phyloP scores from a whole-genome alignment of 257 asterid species.

The Forsythia suspensa region DNA sequence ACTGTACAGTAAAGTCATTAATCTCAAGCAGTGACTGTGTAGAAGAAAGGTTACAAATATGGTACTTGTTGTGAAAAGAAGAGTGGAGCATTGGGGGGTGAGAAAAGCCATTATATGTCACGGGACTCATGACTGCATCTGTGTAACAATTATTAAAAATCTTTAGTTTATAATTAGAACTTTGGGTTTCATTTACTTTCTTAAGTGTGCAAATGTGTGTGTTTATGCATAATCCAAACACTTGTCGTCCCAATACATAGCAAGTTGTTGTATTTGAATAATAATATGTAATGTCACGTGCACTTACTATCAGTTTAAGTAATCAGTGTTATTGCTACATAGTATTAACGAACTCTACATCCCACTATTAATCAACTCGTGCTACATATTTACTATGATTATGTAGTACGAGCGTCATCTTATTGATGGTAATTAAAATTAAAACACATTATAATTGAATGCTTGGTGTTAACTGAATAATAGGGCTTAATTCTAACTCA shows the following conservation, averaged over 20 bases:
- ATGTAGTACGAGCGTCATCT: too few species aligned
- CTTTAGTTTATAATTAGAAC: slow-evolving; percentile 4
- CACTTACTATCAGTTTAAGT: too few species aligned
- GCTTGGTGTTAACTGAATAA: neutral
- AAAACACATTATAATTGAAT: too few species aligned
- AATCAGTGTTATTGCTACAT: too few species aligned
- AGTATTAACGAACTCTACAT: too few species aligned
- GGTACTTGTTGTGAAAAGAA: slow-evolving; percentile 21
- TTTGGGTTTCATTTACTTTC: neutral
- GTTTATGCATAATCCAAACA: neutral
- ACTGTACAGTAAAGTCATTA: slow-evolving; percentile 29
- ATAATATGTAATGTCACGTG: too few species aligned
- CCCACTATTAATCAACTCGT: too few species aligned
- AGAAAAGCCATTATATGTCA: slow-evolving; percentile 26
- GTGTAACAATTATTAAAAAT: neutral
- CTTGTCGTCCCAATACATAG: neutral
- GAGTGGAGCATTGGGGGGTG: slow-evolving; percentile 45
- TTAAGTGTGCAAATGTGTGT: neutral
- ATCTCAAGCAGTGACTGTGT: neutral
- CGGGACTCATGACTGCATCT: slow-evolving; percentile 2
- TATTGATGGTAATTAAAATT: too few species aligned
- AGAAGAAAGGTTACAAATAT: slow-evolving; percentile 23
- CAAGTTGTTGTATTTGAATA: neutral
- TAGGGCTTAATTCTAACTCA: too few species aligned
- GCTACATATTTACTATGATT: too few species aligned